A percentile compares a stretch with the other conserved stretches of the same genome.
phyloP scores from a whole-genome alignment of 2,329 filamentous ascomycete genomes.

The Didymella lethalis region DNA sequence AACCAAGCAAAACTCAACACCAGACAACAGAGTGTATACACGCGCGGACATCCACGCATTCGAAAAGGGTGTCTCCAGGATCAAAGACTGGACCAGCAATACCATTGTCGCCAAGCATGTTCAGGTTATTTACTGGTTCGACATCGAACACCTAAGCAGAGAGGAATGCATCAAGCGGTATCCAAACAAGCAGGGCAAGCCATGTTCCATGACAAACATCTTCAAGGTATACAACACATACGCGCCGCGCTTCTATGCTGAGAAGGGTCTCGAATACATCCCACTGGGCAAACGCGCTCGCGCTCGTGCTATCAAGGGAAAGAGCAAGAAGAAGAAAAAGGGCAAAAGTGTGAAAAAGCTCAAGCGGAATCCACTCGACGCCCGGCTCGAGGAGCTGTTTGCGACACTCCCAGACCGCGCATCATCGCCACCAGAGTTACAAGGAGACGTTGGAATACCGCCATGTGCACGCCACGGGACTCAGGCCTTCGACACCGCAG shows the following conservation, averaged over 20 bases:
- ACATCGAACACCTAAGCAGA: conserved; percentile 1
- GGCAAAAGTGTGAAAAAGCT: neutral
- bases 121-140: conserved; percentile 4
- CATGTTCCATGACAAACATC: conserved; percentile 1
- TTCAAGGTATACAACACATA: conserved; percentile 1
- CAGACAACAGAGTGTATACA: neutral
- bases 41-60: neutral
- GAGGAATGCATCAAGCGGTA: conserved; percentile 6
- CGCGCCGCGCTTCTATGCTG: conserved; percentile 6
- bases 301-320: neutral
- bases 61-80: neutral
- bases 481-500: neutral
- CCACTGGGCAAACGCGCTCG: neutral
- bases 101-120: neutral
- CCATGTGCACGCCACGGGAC: neutral
- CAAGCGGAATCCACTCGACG: neutral
- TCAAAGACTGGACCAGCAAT: conserved; percentile 2
- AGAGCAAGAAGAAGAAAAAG: neutral
- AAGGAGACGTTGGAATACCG: neutral
- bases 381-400: neutral
- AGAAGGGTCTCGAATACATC: conserved; percentile 1
- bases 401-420: neutral
- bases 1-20: neutral
- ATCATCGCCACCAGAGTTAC: neutral
- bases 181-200: conserved; percentile 1